A percentile compares a stretch with the other conserved stretches of the same genome.
Evolutionary conservation across 768 basidiomycete species (phyloP).

Genomic region (Hypholoma fasciculare): DNA sequence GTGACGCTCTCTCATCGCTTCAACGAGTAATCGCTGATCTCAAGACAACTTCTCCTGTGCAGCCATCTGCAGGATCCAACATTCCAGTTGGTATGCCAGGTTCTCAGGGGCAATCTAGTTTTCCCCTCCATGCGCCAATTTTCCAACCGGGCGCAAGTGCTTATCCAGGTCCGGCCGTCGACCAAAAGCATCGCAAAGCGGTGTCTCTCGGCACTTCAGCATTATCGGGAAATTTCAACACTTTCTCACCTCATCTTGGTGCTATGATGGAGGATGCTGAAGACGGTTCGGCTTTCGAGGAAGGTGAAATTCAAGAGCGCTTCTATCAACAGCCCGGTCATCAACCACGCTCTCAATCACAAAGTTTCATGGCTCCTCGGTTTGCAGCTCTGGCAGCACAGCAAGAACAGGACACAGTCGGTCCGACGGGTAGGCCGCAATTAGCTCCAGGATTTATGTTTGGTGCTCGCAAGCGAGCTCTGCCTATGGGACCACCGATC

Average conservation of each 20-base stretch:
- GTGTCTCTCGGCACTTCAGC: constrained; percentile 65
- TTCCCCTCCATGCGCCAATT: constrained; percentile 67
- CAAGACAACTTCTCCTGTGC: constrained; percentile 78
- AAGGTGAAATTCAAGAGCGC: constrained; percentile 75
- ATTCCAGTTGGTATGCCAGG: constrained; percentile 47
- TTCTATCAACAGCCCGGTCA: constrained; percentile 54
- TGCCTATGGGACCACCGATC: constrained; percentile 69
- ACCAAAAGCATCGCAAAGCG: constrained; percentile 80
- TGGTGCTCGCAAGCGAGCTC: constrained; percentile 62
- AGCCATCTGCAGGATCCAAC: constrained; percentile 39
- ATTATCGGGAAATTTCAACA: constrained; percentile 61
- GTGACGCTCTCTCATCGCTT: constrained; percentile 82
- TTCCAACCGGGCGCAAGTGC: constrained; percentile 69
- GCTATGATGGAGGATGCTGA: constrained; percentile 84
- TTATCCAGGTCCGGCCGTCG: constrained; percentile 50
- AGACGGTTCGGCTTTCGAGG: constrained; percentile 63
- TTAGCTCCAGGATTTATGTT: constrained; percentile 93
- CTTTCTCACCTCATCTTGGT: constrained; percentile 78
- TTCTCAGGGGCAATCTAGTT: constrained; percentile 48
- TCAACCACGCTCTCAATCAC: constrained; percentile 75
- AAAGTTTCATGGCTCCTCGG: constrained; percentile 86
- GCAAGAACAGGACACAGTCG: constrained; percentile 68
- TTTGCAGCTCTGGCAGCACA: constrained; percentile 81
- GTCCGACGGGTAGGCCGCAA: constrained; percentile 82
- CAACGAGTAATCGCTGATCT: constrained; percentile 94